Percentiles rank a stretch among this genome's conserved stretches.
phyloP scores from a whole-genome alignment of 148 eudicot species.

The Amaranthus palmeri region DNA sequence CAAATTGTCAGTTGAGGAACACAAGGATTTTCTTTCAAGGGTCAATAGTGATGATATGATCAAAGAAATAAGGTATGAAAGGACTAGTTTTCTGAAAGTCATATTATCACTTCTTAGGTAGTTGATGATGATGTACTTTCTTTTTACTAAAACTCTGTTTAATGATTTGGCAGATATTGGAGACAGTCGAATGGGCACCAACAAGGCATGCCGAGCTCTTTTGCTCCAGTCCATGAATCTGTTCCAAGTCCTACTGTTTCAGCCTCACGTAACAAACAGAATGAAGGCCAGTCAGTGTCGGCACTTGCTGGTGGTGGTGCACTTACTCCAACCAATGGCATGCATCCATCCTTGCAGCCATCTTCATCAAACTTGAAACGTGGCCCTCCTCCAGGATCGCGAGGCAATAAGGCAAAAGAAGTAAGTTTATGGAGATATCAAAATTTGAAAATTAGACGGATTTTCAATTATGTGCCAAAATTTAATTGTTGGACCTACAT shows the following conservation, averaged over 20 bases:
- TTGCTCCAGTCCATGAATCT: constrained; percentile 61
- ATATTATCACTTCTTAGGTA: too few relatives aligned
- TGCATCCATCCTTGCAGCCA: constrained; percentile 53
- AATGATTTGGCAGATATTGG: constrained; percentile 63
- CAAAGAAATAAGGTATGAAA: constrained; percentile 63
- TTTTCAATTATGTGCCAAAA: neutral
- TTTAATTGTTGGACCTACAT: neutral
- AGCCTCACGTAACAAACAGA: constrained; percentile 78
- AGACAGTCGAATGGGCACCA: constrained; percentile 62
- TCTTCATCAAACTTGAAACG: constrained; percentile 50
- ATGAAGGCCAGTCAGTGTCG: constrained; percentile 50
- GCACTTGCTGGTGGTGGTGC: constrained; percentile 57
- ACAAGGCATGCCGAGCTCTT: constrained; percentile 47
- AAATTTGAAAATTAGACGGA: neutral
- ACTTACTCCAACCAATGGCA: constrained; percentile 35
- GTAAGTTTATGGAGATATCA: constrained; percentile 31
- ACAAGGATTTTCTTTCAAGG: constrained; percentile 68
- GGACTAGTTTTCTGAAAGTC: too few relatives aligned
- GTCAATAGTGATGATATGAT: constrained; percentile 83
- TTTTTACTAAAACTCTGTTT: too few relatives aligned
- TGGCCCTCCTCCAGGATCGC: constrained; percentile 41
- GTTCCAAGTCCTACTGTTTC: constrained; percentile 79
- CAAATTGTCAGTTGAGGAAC: constrained; percentile 88
- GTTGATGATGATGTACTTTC: constrained; percentile 6
- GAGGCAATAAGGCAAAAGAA: constrained; percentile 51